Percentiles rank a stretch among this genome's conserved stretches.
Evolutionary conservation across 2,329 filamentous ascomycete genomes (phyloP).

Genomic region (Cladophialophora carrionii): DNA sequence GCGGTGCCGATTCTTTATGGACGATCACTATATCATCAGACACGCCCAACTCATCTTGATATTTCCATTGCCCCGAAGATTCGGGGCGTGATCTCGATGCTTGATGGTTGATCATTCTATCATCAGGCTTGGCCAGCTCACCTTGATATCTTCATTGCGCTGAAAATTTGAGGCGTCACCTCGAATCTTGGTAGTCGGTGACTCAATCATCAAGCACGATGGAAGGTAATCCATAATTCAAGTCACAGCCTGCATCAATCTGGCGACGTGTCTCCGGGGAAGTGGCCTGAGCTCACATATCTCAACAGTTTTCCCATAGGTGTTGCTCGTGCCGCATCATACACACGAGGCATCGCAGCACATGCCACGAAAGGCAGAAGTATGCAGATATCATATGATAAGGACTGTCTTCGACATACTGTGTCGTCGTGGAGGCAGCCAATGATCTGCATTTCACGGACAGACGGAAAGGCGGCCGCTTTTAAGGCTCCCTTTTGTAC

Average conservation of each 20-base stretch:
- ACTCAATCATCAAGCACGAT: not conserved
- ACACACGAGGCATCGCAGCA: not conserved
- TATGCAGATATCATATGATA: conserved; percentile 16
- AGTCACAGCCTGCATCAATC: not conserved
- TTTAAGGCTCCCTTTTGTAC: not conserved
- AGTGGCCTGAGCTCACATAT: not conserved
- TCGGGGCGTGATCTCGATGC: no score
- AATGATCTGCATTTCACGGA: conserved; percentile 6
- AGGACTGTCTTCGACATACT: not conserved
- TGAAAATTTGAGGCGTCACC: no score
- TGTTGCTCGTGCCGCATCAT: not conserved
- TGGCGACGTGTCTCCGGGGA: not conserved
- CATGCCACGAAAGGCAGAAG: not conserved
- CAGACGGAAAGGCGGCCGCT: not conserved
- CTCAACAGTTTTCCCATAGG: not conserved
- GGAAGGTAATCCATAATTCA: not conserved
- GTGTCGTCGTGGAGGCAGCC: conserved; percentile 5
- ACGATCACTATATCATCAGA: not conserved
- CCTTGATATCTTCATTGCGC: no score
- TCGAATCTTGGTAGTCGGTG: no score
- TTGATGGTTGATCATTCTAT: no score
- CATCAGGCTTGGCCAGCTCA: no score
- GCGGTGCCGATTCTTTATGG: not conserved
- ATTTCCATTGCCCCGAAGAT: not conserved
- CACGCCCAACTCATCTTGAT: not conserved